Percentiles rank a stretch among this genome's conserved stretches.
phyloP scores from a whole-genome alignment of 768 basidiomycete species.

The Termitomyces sp. region DNA sequence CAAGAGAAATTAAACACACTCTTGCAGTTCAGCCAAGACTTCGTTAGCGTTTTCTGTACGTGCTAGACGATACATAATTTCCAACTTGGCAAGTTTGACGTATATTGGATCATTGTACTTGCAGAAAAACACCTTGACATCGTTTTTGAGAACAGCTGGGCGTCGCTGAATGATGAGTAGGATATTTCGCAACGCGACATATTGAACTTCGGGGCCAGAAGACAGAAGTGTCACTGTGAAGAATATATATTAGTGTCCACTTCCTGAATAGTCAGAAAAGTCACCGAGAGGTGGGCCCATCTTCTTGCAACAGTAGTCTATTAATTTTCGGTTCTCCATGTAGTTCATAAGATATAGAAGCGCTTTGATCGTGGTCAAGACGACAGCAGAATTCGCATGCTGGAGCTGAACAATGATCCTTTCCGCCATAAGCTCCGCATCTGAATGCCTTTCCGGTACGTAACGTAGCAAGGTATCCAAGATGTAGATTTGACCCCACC shows the following conservation, averaged over 20 bases:
- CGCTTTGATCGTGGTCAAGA: conserved; percentile 95
- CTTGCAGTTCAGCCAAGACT: conserved; percentile 91
- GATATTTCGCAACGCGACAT: conserved; percentile 95
- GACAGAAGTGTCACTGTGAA: conserved; percentile 83
- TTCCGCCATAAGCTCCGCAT: conserved; percentile 95
- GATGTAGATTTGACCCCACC: conserved; percentile 99
- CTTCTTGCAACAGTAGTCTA: conserved; percentile 91
- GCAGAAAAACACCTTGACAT: conserved; percentile 99
- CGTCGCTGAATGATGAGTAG: conserved; percentile 94
- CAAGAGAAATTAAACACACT: conserved; percentile 43
- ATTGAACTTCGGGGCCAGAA: conserved; percentile 98
- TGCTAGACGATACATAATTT: conserved; percentile 97
- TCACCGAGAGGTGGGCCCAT: conserved; percentile 96
- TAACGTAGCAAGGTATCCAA: conserved; percentile 90
- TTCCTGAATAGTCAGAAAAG: conserved; percentile 1
- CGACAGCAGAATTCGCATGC: conserved; percentile 99
- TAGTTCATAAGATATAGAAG: conserved; percentile 98
- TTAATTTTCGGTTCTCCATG: conserved; percentile 83
- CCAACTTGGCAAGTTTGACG: conserved; percentile 95
- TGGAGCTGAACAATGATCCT: conserved; percentile 90
- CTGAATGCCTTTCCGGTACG: conserved; percentile 81
- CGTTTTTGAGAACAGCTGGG: conserved; percentile 88
- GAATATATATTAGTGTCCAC: conserved; percentile 1
- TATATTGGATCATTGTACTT: conserved; percentile 99
- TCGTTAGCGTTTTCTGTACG: conserved; percentile 91